Conservation (phyloP, 129 eudicot genomes). For the Logfia minima region DNA sequence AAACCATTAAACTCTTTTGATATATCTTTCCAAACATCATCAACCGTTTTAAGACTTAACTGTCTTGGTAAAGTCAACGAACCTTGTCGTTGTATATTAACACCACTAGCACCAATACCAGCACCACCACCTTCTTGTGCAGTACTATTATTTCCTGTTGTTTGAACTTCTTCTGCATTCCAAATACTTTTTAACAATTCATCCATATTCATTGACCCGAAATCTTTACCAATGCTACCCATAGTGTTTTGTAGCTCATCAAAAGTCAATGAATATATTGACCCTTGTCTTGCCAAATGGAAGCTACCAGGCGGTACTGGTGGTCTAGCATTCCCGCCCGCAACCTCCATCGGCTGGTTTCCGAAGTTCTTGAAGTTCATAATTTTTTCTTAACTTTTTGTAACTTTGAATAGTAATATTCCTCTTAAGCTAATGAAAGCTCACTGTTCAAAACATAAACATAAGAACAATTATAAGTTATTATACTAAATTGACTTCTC, state of each 20-base stretch:
- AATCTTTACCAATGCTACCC: constrained; percentile 77
- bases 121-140: constrained; percentile 31
- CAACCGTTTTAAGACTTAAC: constrained; percentile 78
- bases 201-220: constrained; percentile 99
- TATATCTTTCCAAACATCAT: constrained; percentile 87
- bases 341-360: constrained; percentile 43
- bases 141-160: constrained; percentile 28
- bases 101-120: constrained; percentile 32
- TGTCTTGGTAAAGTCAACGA: constrained; percentile 87
- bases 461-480: constrained; percentile 3
- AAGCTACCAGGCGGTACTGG: constrained; percentile 52
- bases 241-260: constrained; percentile 82
- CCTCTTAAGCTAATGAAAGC: neutral
- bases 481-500: neutral
- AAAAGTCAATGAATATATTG: constrained; percentile 79
- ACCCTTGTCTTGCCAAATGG: constrained; percentile 65
- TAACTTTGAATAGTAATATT: neutral
- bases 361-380: constrained; percentile 66
- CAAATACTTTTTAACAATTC: constrained; percentile 86
- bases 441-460: constrained; percentile 19
- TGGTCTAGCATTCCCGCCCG: constrained; percentile 48
- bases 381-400: constrained; percentile 11
- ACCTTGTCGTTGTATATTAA: constrained; percentile 77
- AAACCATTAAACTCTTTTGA: constrained; percentile 52
- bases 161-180: constrained; percentile 89